Percentiles rank a stretch among this genome's conserved stretches.
These are phyloP conservation scores for Monilinia aucupariae DNA, from an alignment of 2,329 filamentous ascomycete species.

Conservation along the genomic window DNA sequence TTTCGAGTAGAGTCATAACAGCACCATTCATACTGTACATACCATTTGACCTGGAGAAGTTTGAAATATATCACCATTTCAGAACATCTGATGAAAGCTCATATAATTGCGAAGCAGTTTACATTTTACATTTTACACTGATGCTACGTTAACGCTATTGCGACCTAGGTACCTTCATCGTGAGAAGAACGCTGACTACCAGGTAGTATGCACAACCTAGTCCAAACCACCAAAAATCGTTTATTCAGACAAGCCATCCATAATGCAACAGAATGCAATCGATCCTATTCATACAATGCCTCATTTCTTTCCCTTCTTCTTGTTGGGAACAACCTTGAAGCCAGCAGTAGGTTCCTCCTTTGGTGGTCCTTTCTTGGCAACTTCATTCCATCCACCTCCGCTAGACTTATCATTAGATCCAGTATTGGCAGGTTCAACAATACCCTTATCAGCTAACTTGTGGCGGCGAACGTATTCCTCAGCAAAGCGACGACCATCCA, in stretches of 20 bases:
- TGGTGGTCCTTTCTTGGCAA: conserved; percentile 80
- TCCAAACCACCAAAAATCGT: conserved; percentile 18
- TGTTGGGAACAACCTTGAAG: conserved; percentile 86
- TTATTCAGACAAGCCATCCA: conserved; percentile 24
- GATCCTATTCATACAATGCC: conserved; percentile 28
- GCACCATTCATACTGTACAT: neutral
- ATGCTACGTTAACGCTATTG: neutral
- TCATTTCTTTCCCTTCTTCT: conserved; percentile 85
- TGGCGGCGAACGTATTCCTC: conserved; percentile 92
- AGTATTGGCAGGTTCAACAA: conserved; percentile 61
- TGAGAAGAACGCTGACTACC: neutral
- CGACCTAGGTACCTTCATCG: neutral
- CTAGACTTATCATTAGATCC: conserved; percentile 50
- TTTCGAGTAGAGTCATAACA: conserved; percentile 9
- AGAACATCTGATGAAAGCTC: neutral
- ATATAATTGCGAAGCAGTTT: neutral
- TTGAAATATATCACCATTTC: neutral
- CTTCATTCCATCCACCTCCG: conserved; percentile 93
- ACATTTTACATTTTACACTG: neutral
- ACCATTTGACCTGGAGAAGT: neutral
- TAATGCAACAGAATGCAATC: conserved; percentile 22
- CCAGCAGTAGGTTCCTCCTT: conserved; percentile 42
- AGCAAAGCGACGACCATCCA: conserved; percentile 89
- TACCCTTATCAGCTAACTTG: conserved; percentile 86
- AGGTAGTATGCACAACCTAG: neutral